Evolutionary conservation across 192 early-diverging fungal genomes (phyloP), one percentile per base, ranked within the genome.

Genomic region (Coemansia sp.): DNA sequence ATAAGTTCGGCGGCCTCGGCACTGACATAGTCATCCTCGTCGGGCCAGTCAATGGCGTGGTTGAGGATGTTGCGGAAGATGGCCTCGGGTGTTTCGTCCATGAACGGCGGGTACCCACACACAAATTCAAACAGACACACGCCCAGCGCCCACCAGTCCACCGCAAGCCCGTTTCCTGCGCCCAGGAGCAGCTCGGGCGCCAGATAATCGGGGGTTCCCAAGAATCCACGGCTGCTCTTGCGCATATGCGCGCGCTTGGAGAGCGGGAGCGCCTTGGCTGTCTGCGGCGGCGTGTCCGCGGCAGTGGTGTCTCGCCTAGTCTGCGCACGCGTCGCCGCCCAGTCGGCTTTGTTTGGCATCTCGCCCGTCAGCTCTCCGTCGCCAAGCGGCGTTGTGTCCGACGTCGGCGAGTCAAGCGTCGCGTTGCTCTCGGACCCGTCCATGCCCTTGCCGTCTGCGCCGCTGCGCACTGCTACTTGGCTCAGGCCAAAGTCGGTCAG

Each of bases 91-190:
- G 82, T 63, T 14, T 92, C 87, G 60, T 90, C 92, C 41, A 82
- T 89, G 50, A 95, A 95, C 0, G 92, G 92, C 20, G 92, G 91
- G 45, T 87, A 88, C 25, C 92, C 92, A 10, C 79, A 76, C 33
- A 95, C 52, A 69, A 89, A 91, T 65, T 97, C 94, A 62, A 86
- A 97, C 21, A 94, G 49, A 38, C 90, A 89, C 22, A 96, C 83
- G 19, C 95, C 95, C 12, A 96, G 60, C 1, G 90, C 81, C 95
- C 95, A 98, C 92, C 91, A 98, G 52, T 98, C 95, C 7, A 96
- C 95, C 2, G 83, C 84, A 3, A 81, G 77, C 7, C 81, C 85
- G 54, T 96, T 87, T 13, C 85, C 86, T 10, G 87, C 81, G 5
- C 92, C 90, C 7, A 92, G 79, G 29, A 95, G 72, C 16, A 97